Conservation (phyloP, 352 stramenopile genomes). For the Pythium sp. region DNA sequence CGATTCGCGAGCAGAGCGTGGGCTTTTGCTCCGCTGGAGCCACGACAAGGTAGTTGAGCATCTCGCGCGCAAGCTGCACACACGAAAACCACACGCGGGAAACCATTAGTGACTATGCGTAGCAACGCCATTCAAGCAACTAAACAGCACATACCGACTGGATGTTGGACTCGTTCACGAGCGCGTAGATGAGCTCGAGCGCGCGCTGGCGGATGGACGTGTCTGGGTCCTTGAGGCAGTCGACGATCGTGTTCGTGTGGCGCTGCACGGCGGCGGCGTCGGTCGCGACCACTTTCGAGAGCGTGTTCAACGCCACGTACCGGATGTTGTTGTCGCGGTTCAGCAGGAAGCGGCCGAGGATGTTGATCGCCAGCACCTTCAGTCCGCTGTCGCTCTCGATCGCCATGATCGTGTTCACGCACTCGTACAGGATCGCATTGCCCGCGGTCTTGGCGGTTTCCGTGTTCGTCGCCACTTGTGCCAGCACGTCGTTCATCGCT, state of each 20-base stretch:
- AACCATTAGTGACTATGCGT: background rate
- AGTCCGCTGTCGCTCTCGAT: constrained; percentile 97
- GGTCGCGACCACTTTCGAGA: constrained; percentile 90
- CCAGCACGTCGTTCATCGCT: constrained; percentile 97
- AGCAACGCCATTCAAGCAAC: background rate
- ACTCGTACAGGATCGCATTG: constrained; percentile 99
- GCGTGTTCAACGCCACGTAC: constrained; percentile 98
- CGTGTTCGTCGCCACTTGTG: constrained; percentile 99
- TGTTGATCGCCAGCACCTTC: constrained; percentile 98
- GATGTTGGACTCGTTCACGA: constrained; percentile 98
- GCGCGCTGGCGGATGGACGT: constrained; percentile 98
- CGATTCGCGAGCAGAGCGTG: constrained; percentile 94
- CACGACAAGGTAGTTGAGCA: constrained; percentile 99
- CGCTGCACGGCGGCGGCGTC: constrained; percentile 95
- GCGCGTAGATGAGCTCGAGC: constrained; percentile 98
- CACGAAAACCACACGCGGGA: background rate
- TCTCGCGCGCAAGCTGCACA: constrained; percentile 91
- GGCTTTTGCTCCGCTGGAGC: constrained; percentile 94
- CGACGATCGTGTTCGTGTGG: constrained; percentile 96
- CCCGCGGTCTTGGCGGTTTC: constrained; percentile 99
- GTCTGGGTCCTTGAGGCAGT: constrained; percentile 96
- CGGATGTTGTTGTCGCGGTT: constrained; percentile 99
- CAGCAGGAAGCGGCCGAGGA: constrained; percentile 97
- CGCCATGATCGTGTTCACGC: constrained; percentile 98
- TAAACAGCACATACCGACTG: constrained; percentile 52